Evolutionary conservation across 2,329 filamentous ascomycete genomes (phyloP), one percentile per base, ranked within the genome.

Genomic region (Monosporascus sp.): DNA sequence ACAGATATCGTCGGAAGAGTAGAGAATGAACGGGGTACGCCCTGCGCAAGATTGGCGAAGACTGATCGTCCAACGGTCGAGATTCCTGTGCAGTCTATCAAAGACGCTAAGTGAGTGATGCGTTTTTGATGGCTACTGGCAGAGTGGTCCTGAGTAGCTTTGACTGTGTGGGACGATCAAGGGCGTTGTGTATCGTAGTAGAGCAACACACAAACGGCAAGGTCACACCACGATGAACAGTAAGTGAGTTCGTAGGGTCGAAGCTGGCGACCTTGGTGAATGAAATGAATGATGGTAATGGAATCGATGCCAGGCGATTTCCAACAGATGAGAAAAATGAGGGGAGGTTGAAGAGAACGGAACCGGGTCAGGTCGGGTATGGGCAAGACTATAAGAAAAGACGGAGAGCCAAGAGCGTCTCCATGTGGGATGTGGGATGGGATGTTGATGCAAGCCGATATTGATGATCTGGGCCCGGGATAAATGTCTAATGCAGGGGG

Each of bases 81-180:
- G 52, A 58, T 50, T 48, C 51, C 54, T 50, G 58, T 51, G 56
- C 57, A 58, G 60, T 65, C 62, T 65, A 58, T 65, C 64, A 62
- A 65, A 65, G 65, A 67, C 65, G 60, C 61, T 56, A 45, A 62
- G 56, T 41, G 58, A 63, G 55, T 59, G 60, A 58, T 58, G 61
- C 55, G 58, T 50, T 59, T 57, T 61, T 57, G 58, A 60, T 55
- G 58, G 55, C 47, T n/a, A 41, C 20, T 6, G 31, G n/a, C 9
- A 7, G 25, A 22, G 22, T 25, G 44, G 35, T 38, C 18, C 39
- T 24, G 24, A 27, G 37, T 37, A 48, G 43, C 49, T 55, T 53
- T 54, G 54, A 56, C 55, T 49, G 53, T 45, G 48, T 39, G 38
- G 49, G 52, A 54, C 53, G 47, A 49, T 56, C 48, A 53, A 37